phyloP scores from a whole-genome alignment of 1,284 basidiomycete species.

The Caloboletus firmus region DNA sequence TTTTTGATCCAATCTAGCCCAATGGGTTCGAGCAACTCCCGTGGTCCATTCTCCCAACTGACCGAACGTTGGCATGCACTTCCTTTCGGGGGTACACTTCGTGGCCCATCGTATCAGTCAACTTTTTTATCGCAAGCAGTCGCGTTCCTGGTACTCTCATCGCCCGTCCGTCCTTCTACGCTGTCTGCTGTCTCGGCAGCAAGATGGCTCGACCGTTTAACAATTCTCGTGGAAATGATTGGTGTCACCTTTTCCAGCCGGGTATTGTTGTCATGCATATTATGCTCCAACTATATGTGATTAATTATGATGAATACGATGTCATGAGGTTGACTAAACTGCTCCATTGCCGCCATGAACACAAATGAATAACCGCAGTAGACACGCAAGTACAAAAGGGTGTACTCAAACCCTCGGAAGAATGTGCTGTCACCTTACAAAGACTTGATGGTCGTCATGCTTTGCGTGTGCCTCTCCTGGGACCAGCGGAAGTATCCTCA shows the following conservation, averaged over 20 bases:
- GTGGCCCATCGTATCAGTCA: slow-evolving; percentile 6
- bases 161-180: not conserved
- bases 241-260: not conserved
- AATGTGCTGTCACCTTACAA: not conserved
- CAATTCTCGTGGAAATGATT: slow-evolving; percentile 2
- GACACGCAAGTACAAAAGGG: not conserved
- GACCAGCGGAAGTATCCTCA: slow-evolving; percentile 22
- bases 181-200: slow-evolving; percentile 2
- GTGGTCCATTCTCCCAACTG: slow-evolving; percentile 6
- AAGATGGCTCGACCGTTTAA: slow-evolving; percentile 4
- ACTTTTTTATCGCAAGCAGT: slow-evolving; percentile 17
- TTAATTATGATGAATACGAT: slow-evolving; percentile 24
- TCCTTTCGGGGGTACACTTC: slow-evolving; percentile 8
- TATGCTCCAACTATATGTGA: slow-evolving; percentile 21
- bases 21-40: slow-evolving; percentile 13
- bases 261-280: slow-evolving; percentile 23
- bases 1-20: slow-evolving; percentile 10
- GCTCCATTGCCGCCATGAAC: not conserved
- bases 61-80: slow-evolving; percentile 13
- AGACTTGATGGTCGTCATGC: slow-evolving; percentile 6
- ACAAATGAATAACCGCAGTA: not conserved
- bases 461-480: slow-evolving; percentile 22
- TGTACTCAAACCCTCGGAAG: not conserved
- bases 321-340: slow-evolving; percentile 2
- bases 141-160: slow-evolving; percentile 12